Conservation (phyloP, 2,329 filamentous ascomycete genomes). For the Cladophialophora exuberans region DNA sequence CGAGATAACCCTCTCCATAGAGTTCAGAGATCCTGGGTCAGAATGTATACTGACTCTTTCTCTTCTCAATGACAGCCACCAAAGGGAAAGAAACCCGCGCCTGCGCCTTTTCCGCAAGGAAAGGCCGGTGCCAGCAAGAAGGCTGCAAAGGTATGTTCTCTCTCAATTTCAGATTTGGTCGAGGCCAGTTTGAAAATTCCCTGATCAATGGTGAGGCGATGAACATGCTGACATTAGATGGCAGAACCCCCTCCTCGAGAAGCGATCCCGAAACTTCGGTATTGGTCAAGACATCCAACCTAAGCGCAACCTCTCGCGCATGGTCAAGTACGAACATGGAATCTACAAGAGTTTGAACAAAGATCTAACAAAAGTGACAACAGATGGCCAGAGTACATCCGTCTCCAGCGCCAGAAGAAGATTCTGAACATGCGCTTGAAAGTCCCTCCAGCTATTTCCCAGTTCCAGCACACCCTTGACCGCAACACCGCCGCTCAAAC, state of each 20-base stretch:
- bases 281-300: constrained; percentile 99
- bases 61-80: constrained; percentile 99
- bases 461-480: constrained; percentile 97
- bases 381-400: constrained; percentile 94
- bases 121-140: constrained; percentile 90
- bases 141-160: constrained; percentile 76
- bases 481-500: constrained; percentile 94
- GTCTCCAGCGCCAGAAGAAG: constrained; percentile 92
- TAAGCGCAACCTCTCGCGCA: constrained; percentile 90
- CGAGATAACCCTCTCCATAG: constrained; percentile 66
- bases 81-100: constrained; percentile 98
- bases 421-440: constrained; percentile 98
- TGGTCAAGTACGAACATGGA: constrained; percentile 71
- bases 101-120: constrained; percentile 93
- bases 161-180: background rate
- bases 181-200: background rate
- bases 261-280: constrained; percentile 94
- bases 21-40: constrained; percentile 70
- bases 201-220: background rate
- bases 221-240: constrained; percentile 13
- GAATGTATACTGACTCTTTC: constrained; percentile 85
- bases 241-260: constrained; percentile 99
- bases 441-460: constrained; percentile 94
- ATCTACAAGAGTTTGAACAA: background rate
- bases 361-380: background rate